Percentiles rank a stretch among this genome's conserved stretches.
Conservation (phyloP, 495 filamentous ascomycete genomes). For the Letharia lupina region DNA sequence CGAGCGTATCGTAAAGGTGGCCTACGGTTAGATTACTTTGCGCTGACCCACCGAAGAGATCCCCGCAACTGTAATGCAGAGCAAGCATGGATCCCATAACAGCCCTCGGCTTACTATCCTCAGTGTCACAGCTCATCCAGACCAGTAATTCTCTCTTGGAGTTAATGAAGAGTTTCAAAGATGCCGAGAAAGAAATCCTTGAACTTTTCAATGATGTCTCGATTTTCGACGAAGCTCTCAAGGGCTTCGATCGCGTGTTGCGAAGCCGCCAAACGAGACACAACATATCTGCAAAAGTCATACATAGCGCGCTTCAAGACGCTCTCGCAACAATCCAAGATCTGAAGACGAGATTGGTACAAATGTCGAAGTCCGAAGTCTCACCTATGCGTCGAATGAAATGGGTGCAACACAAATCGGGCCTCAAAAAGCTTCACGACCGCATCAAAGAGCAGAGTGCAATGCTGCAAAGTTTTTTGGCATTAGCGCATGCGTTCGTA, state of each 20-base stretch:
- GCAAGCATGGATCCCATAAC: conserved; percentile 18
- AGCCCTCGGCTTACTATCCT: conserved; percentile 16
- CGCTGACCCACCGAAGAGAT: not conserved
- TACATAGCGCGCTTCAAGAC: conserved; percentile 10
- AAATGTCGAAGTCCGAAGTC: conserved; percentile 10
- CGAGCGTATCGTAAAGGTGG: too few species aligned
- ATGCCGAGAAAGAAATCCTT: conserved; percentile 13
- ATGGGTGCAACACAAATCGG: conserved; percentile 18
- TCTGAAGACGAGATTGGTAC: conserved; percentile 1
- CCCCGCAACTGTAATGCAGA: not conserved
- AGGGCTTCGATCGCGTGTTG: conserved; percentile 18
- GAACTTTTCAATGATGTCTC: conserved; percentile 16
- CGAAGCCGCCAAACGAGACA: conserved; percentile 19
- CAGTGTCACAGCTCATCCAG: conserved; percentile 12
- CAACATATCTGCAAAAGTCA: conserved; percentile 19
- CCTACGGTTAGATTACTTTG: not conserved
- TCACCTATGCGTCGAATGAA: conserved; percentile 17
- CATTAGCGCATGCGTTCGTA: conserved; percentile 16
- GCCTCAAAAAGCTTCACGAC: conserved; percentile 14
- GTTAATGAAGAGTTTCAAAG: conserved; percentile 8
- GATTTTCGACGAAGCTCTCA: conserved; percentile 15
- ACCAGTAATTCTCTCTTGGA: conserved; percentile 3
- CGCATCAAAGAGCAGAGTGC: conserved; percentile 15
- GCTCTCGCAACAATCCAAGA: conserved; percentile 14
- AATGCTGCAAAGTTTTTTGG: conserved; percentile 16